Evolutionary conservation across 2,329 filamentous ascomycete species (phyloP), one percentile per base, ranked within the genome.

Genomic region (Colletotrichum tropicicola): DNA sequence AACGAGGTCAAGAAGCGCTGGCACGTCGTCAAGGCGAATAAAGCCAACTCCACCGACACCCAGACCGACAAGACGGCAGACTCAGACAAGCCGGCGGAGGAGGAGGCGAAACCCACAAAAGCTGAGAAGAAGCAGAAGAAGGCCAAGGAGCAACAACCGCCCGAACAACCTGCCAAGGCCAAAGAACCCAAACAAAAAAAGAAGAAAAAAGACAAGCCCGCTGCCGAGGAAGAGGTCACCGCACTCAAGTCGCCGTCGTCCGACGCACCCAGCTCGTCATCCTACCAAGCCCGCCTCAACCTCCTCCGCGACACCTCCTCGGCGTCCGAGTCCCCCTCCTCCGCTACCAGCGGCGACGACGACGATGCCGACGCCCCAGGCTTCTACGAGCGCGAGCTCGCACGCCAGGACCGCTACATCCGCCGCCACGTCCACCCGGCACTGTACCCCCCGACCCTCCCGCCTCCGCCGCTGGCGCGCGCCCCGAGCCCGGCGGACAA

Each of bases 1-100:
- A 69, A 67, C 6, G 73, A 78, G 3, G 70, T 72, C 30, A 73
- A 71, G 58, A 66, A 69, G 19, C 75, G 77, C 4, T 80, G 75
- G 76, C 71, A 73, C 35, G 47, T 69, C n/a, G 70, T 79, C 37
- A 71, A 74, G 58, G 58, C 70, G n/a, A 67, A 70, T 30, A n/a
- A 44, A 12, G 66, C 62, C 12, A 68, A 66, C 45, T 60, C 48
- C 6, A 30, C 12, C 48, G 56, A 60, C 15, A 19, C 41, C 12
- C 48, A 48, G 13, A 49, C 27, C 27, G 23, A 48, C 27, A 45
- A 53, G 43, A 54, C 9, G 2, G 37, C 23, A 43, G 37, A 54
- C 4, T 41, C 51, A 66, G 32, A 35, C 32, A 35, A 35, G 32
- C 13, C 32, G 32, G 5, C 49, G n/a, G 15, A 39, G 25, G 30